Conservation (phyloP, 2,329 filamentous ascomycete genomes). For the Pseudogymnoascus sp. region DNA sequence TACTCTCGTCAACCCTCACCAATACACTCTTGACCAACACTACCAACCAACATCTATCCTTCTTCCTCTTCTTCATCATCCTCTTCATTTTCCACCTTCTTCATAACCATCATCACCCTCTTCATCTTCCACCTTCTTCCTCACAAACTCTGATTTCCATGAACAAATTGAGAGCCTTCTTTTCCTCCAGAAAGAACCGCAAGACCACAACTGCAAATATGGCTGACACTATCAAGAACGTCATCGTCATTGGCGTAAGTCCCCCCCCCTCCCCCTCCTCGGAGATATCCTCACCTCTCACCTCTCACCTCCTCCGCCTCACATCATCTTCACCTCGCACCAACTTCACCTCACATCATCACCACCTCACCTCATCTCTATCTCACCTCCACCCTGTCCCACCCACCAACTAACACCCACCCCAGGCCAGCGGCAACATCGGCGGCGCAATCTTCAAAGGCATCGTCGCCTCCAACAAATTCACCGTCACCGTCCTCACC, state of each 20-base stretch:
- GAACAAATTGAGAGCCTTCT: neutral
- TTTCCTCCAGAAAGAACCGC: neutral
- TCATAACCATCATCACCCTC: neutral
- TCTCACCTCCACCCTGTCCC: slow-evolving; percentile 40
- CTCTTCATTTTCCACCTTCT: no score
- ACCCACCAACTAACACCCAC: neutral
- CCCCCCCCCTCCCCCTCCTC: no score
- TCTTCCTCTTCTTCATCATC: neutral
- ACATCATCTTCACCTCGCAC: no score
- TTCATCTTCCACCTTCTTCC: neutral
- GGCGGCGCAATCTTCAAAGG: slow-evolving; percentile 22
- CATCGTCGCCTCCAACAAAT: slow-evolving; percentile 20
- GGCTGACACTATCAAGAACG: neutral
- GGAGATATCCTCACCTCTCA: slow-evolving; percentile 4
- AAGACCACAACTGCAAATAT: neutral
- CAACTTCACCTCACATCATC: no score
- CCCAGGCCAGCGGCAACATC: slow-evolving; percentile 23
- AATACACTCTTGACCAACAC: no score
- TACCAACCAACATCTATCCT: no score
- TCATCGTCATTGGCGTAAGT: neutral
- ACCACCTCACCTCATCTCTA: slow-evolving; percentile 15
- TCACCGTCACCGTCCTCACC: slow-evolving; percentile 25
- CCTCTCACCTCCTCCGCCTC: no score
- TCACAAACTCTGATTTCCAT: neutral
- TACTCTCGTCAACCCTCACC: no score